A percentile compares a stretch with the other conserved stretches of the same genome.
Conservation (phyloP, 75 land plant genomes). For the Picea glauca region DNA sequence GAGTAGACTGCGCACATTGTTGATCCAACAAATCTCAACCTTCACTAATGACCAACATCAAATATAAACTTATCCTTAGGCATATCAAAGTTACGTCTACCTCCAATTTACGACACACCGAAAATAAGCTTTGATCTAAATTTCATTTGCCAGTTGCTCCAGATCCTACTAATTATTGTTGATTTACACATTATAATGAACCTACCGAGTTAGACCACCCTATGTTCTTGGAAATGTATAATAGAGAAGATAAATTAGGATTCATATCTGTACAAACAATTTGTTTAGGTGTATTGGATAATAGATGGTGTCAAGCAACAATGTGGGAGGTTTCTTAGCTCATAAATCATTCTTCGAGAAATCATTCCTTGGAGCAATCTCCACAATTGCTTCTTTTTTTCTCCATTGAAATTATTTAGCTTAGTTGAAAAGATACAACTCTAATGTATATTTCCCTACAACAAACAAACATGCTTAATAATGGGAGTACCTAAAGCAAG, state of each 20-base stretch:
- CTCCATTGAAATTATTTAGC: neutral
- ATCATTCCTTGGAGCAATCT: neutral
- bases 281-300: constrained; percentile 71
- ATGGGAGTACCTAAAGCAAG: too few species aligned
- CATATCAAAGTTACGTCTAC: neutral
- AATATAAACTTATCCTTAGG: too few species aligned
- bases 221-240: neutral
- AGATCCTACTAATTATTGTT: constrained; percentile 18
- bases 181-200: neutral
- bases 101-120: constrained; percentile 33
- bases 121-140: constrained; percentile 26
- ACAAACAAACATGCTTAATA: too few species aligned
- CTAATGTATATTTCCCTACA: too few species aligned
- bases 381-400: neutral
- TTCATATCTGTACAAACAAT: constrained; percentile 34
- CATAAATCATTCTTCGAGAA: constrained; percentile 22
- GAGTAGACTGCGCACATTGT: too few species aligned
- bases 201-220: too few species aligned
- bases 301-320: constrained; percentile 61
- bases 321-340: constrained; percentile 54
- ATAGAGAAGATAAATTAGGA: neutral
- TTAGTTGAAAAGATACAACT: neutral
- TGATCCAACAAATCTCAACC: too few species aligned
- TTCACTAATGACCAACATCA: too few species aligned
- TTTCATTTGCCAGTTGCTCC: constrained; percentile 24